phyloP scores from a whole-genome alignment of 2,329 filamentous ascomycete genomes.

The Hymenoscyphus repandus region DNA sequence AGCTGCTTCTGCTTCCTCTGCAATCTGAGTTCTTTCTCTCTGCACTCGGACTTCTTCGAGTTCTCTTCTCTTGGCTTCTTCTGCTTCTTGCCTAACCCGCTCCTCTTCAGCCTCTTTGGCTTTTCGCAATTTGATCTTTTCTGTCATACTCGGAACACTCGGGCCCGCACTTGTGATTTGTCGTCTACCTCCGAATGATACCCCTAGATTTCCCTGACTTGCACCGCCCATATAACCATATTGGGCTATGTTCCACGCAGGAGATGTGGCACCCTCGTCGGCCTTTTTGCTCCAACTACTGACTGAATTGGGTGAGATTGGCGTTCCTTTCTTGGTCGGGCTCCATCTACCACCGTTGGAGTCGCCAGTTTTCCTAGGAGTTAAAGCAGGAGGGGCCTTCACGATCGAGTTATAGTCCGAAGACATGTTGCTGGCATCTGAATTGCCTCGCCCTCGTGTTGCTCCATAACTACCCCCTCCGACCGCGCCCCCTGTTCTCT shows the following conservation, averaged over 20 bases:
- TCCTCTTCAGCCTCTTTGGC: slow-evolving; percentile 56
- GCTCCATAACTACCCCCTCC: slow-evolving; percentile 35
- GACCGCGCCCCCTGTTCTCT: slow-evolving; percentile 56
- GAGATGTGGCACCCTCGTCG: slow-evolving; percentile 74
- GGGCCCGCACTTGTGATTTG: slow-evolving; percentile 87
- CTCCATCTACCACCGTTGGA: slow-evolving; percentile 52
- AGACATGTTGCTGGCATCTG: slow-evolving; percentile 55
- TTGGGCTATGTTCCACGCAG: slow-evolving; percentile 97
- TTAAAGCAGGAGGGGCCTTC: slow-evolving; percentile 36
- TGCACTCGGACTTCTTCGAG: slow-evolving; percentile 47
- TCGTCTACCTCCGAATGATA: slow-evolving; percentile 83
- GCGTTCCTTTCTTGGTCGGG: slow-evolving; percentile 55
- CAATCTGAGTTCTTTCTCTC: slow-evolving; percentile 54
- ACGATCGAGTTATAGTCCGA: slow-evolving; percentile 41
- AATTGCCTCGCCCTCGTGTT: slow-evolving; percentile 43
- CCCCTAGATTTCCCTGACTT: slow-evolving; percentile 90
- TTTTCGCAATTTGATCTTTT: slow-evolving; percentile 69
- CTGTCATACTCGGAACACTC: slow-evolving; percentile 71
- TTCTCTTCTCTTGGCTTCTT: slow-evolving; percentile 46
- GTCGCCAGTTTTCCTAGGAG: slow-evolving; percentile 30
- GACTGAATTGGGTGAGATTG: slow-evolving; percentile 50
- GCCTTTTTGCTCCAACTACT: slow-evolving; percentile 88
- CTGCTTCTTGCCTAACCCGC: slow-evolving; percentile 48
- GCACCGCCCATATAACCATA: slow-evolving; percentile 98
- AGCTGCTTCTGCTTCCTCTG: slow-evolving; percentile 64